Evolutionary conservation across 345 rosid species (phyloP).

Genomic region (Carallia pectinifolia): DNA sequence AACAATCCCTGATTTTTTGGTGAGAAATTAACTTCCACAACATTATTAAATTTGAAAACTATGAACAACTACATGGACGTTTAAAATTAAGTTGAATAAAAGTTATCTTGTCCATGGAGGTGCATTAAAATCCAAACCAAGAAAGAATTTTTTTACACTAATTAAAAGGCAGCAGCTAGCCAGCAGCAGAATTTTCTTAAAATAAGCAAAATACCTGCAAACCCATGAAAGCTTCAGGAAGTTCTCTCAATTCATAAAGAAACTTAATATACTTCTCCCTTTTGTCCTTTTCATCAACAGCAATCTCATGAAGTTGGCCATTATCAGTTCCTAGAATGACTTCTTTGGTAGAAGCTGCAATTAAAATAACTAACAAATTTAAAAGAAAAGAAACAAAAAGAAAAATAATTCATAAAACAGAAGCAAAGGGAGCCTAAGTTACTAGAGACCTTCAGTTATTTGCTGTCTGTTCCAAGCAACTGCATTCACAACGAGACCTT

Average conservation of each 20-base stretch:
- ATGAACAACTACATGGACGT: not conserved
- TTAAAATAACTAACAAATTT: conserved; percentile 7
- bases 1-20: not conserved
- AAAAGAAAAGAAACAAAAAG: conserved; percentile 14
- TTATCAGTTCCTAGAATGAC: conserved; percentile 83
- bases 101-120: too few species aligned
- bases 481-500: conserved; percentile 78
- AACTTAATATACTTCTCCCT: conserved; percentile 86
- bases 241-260: conserved; percentile 72
- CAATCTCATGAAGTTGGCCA: conserved; percentile 88
- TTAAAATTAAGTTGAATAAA: too few species aligned
- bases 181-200: too few species aligned
- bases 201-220: conserved; percentile 59
- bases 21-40: too few species aligned
- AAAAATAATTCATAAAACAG: not conserved
- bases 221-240: conserved; percentile 91
- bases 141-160: too few species aligned
- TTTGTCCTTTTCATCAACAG: conserved; percentile 97
- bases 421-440: too few species aligned
- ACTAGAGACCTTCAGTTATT: conserved; percentile 78
- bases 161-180: too few species aligned
- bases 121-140: too few species aligned
- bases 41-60: not conserved
- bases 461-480: conserved; percentile 97
- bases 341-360: conserved; percentile 88